phyloP scores from a whole-genome alignment of 371 early-diverging fungal species.

The Rhizopus delemar region DNA sequence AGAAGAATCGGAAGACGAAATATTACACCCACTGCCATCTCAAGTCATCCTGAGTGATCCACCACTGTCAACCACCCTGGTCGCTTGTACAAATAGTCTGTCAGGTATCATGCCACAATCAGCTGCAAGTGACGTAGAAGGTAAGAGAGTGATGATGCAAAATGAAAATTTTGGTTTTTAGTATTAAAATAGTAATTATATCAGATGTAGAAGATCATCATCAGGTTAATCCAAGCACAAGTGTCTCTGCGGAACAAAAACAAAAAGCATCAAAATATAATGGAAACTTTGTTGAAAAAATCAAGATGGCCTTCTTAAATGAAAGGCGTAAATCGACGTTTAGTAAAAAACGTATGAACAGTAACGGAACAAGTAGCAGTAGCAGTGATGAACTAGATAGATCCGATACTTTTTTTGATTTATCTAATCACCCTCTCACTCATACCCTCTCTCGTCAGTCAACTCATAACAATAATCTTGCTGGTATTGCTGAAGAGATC shows the following conservation, averaged over 20 bases:
- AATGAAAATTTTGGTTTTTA: not conserved
- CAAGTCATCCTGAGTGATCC: constrained; percentile 16
- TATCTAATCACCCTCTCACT: constrained; percentile 15
- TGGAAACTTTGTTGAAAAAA: constrained; percentile 36
- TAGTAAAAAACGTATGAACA: constrained; percentile 7
- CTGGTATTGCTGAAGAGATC: constrained; percentile 24
- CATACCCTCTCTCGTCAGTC: constrained; percentile 27
- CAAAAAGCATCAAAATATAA: constrained; percentile 1
- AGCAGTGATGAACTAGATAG: constrained; percentile 11
- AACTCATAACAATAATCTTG: constrained; percentile 19
- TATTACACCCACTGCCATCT: constrained; percentile 3
- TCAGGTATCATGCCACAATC: constrained; percentile 18
- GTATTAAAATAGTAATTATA: constrained; percentile 1
- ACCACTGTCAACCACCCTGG: constrained; percentile 22
- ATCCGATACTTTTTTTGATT: constrained; percentile 8
- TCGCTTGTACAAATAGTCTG: constrained; percentile 25
- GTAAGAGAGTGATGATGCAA: not conserved
- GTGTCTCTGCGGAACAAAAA: constrained; percentile 4
- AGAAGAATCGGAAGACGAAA: not conserved
- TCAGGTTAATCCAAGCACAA: constrained; percentile 9
- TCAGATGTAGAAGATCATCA: constrained; percentile 18
- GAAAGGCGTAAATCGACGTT: constrained; percentile 15
- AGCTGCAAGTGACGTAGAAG: constrained; percentile 3
- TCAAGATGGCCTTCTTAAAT: constrained; percentile 39
- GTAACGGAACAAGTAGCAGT: constrained; percentile 4